phyloP scores from a whole-genome alignment of 2,329 filamentous ascomycete species.

The Pseudophaeomoniella oleicola region DNA sequence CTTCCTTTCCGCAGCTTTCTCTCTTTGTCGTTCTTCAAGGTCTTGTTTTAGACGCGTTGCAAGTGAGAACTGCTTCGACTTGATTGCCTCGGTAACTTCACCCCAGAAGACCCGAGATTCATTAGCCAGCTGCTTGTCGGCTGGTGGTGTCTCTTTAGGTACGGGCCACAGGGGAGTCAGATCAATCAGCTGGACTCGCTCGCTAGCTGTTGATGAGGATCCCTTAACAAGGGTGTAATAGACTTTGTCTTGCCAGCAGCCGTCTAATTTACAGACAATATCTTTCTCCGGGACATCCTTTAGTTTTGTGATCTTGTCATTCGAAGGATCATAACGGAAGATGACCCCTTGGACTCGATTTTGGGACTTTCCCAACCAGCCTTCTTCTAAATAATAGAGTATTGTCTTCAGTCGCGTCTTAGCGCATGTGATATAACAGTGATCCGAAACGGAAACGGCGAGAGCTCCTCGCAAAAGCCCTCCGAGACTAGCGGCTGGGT shows the following conservation, averaged over 20 bases:
- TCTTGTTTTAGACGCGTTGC: slow-evolving; percentile 82
- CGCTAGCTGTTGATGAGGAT: slow-evolving; percentile 11
- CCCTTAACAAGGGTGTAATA: slow-evolving; percentile 40
- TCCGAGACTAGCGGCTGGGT: slow-evolving; percentile 84
- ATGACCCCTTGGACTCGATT: slow-evolving; percentile 85
- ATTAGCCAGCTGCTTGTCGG: slow-evolving; percentile 67
- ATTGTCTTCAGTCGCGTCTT: slow-evolving; percentile 85
- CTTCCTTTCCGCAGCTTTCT: slow-evolving; percentile 70
- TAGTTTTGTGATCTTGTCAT: slow-evolving; percentile 64
- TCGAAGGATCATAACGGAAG: slow-evolving; percentile 78
- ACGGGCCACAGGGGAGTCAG: slow-evolving; percentile 68
- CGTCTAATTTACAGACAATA: slow-evolving; percentile 66
- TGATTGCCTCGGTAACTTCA: slow-evolving; percentile 73
- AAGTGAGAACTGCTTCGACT: slow-evolving; percentile 64
- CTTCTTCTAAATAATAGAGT: slow-evolving; percentile 82
- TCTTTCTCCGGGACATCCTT: slow-evolving; percentile 79
- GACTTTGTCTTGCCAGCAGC: slow-evolving; percentile 66
- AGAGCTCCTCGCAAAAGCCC: slow-evolving; percentile 78
- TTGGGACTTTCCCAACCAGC: slow-evolving; percentile 81
- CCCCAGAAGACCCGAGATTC: slow-evolving; percentile 84
- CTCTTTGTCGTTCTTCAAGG: slow-evolving; percentile 77
- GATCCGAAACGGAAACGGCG: slow-evolving; percentile 78
- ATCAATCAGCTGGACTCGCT: slow-evolving; percentile 60
- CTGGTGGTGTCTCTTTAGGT: slow-evolving; percentile 64
- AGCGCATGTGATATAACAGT: slow-evolving; percentile 77